Conservation (phyloP, 2,329 filamentous ascomycete species). For the Colletotrichum sp. region DNA sequence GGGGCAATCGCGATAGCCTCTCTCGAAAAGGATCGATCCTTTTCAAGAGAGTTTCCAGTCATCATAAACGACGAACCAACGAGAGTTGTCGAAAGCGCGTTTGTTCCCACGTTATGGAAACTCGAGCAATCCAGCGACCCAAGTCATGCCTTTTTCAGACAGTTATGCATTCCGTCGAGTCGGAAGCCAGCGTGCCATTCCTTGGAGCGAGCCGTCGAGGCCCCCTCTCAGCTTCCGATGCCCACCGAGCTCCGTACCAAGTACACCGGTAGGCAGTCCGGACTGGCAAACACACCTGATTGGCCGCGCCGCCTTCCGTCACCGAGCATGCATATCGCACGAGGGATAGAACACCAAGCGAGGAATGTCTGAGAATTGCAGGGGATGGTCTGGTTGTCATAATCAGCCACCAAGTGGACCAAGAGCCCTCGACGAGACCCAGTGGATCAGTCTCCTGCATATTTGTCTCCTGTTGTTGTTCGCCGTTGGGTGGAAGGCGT, state of each 20-base stretch:
- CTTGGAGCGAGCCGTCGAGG: slow-evolving; percentile 13
- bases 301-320: background rate
- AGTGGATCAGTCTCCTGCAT: slow-evolving; percentile 19
- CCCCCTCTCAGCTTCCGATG: slow-evolving; percentile 4
- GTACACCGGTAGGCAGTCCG: background rate
- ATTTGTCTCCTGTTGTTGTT: slow-evolving; percentile 21
- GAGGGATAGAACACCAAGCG: slow-evolving; percentile 12
- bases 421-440: slow-evolving; percentile 1
- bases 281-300: background rate
- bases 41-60: background rate
- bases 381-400: slow-evolving; percentile 13
- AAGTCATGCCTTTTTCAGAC: slow-evolving; percentile 6
- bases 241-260: background rate
- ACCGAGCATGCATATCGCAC: slow-evolving; percentile 3
- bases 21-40: background rate
- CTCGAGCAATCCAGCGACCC: slow-evolving; percentile 12
- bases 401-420: slow-evolving; percentile 18
- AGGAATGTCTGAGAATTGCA: slow-evolving; percentile 21
- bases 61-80: slow-evolving; percentile 11
- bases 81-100: slow-evolving; percentile 1
- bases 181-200: slow-evolving; percentile 4
- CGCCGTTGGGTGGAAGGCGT: slow-evolving; percentile 6
- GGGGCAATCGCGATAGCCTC: background rate
- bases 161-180: slow-evolving; percentile 1
- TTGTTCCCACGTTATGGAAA: slow-evolving; percentile 2